Base-by-base conservation (phyloP, 1,139 yeast genomes). In the Wickerhamomyces sp. region DNA sequence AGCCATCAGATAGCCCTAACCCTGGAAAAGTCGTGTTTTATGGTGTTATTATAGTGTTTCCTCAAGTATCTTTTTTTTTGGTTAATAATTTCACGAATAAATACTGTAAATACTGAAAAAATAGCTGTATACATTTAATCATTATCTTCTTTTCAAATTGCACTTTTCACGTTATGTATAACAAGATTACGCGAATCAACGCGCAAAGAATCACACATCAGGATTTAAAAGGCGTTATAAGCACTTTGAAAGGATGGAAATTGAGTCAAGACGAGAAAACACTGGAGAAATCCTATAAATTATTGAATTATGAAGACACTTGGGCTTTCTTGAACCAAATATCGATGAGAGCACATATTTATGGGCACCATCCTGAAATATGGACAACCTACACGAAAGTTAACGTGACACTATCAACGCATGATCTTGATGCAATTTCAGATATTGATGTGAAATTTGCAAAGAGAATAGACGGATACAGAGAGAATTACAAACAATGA, bases 311-410 rank as follows among this genome's bases (percentile, higher is more conserved):
- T 54, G 78, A 77, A 42, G 67, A 68, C 26, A 80, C 90, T 0
- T 81, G 89, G 27, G 13, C 14, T 14, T 84, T 52, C 63, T 87
- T 20, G 17, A 80, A 76, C 22, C 70, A 71, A 40, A 74, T 85
- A 2, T 78, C 89, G 2, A 62, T 76, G 61, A 64, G 77, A 34
- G 72, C 88, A 1, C 85, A 83, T 54, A 52, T 65, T 2, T 61
- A 67, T 52, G 81, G 78, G 21, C 95, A 87, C 52, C 96, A 87
- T 56, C 95, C 95, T 0, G 76, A 78, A 0, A 76, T 83, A 5
- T 65, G 65, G 1, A 81, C 81, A 54, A 70, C 78, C 0, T 86
- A 85, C 54, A 85, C 79, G 50, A 61, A 65, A 32, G 87, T 85
- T 0, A 65, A 66, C 13, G 51, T 86, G 4, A 67, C 69, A 24